Evolutionary conservation across 2,329 filamentous ascomycete genomes (phyloP), one percentile per base, ranked within the genome.

Genomic region (Aspergillus brasiliensis): DNA sequence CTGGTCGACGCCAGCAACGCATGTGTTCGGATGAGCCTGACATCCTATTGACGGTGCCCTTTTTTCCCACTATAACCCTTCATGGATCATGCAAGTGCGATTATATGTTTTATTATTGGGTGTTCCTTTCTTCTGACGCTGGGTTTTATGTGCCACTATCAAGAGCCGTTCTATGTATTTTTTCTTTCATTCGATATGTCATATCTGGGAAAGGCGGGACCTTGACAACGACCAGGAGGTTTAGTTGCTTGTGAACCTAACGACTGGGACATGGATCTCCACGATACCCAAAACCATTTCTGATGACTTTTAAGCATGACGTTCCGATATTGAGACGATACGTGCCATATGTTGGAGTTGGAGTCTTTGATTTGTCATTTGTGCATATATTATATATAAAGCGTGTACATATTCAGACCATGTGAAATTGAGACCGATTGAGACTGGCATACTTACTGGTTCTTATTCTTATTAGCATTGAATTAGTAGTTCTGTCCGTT

Each of bases 81-180:
- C 6, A 55, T 38, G 52, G 38, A 25, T 51, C 31, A 42, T 13
- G 56, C 56, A 58, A 53, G 56, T 37, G 48, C 40, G 48, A 53
- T 31, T 51, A 17, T 51, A 44, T n/a, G 53, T 46, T 52, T 47
- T 46, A 58, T 47, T 23, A 46, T 53, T 55, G 38, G 34, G 52
- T 40, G 52, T 46, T 53, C 8, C 27, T 42, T 17, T 34, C 28
- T 38, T 7, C 46, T 48, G 53, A 48, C 10, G 11, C 31, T 11
- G 11, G 11, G 11, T 34, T 56, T 40, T 23, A 15, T 46, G 15
- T 27, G 28, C 38, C 34, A 21, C 37, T 55, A 28, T 40, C 37
- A 28, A 31, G 51, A 52, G 13, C 5, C 21, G 37, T 42, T 46
- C 19, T 46, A 42, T 55, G 52, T 55, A 55, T 55, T 54, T 31